These are phyloP conservation scores for Saccharomyces jurei DNA, from an alignment of 805 yeast genomes.

Conservation along the genomic window DNA sequence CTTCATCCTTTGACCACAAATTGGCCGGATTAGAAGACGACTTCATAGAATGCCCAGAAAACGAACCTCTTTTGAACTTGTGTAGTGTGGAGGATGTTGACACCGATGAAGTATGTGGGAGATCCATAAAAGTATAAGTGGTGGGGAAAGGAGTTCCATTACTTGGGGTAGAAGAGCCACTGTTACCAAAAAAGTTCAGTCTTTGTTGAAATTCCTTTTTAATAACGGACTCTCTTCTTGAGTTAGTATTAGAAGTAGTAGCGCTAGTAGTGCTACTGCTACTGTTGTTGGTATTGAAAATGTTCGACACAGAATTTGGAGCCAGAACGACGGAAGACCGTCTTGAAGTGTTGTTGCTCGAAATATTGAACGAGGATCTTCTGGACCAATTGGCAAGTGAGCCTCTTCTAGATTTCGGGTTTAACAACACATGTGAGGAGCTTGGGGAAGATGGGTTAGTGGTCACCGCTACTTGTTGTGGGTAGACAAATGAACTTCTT, in stretches of 20 bases:
- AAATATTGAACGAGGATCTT: conserved; percentile 26
- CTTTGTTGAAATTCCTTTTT: conserved; percentile 4
- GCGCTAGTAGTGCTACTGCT: background rate
- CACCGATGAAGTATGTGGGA: conserved; percentile 9
- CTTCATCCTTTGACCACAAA: conserved; percentile 57
- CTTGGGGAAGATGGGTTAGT: conserved; percentile 6
- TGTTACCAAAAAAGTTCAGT: background rate
- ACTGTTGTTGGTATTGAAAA: conserved; percentile 6
- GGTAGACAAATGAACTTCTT: conserved; percentile 22
- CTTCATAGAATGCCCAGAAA: conserved; percentile 3
- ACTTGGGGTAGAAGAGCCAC: background rate
- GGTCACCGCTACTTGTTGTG: conserved; percentile 1
- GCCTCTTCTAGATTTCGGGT: conserved; percentile 27
- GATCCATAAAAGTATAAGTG: conserved; percentile 15
- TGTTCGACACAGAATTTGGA: conserved; percentile 16
- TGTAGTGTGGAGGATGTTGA: background rate
- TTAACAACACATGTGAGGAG: conserved; percentile 14
- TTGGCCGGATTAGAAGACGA: background rate
- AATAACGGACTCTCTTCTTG: conserved; percentile 24
- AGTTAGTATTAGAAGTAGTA: background rate
- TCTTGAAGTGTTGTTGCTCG: conserved; percentile 21
- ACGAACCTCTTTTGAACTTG: background rate
- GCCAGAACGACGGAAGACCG: conserved; percentile 23
- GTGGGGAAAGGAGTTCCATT: conserved; percentile 3
- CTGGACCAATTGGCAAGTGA: conserved; percentile 25